Percentiles rank a stretch among this genome's conserved stretches.
Conservation (phyloP, 805 yeast genomes). For the Candida alai region DNA sequence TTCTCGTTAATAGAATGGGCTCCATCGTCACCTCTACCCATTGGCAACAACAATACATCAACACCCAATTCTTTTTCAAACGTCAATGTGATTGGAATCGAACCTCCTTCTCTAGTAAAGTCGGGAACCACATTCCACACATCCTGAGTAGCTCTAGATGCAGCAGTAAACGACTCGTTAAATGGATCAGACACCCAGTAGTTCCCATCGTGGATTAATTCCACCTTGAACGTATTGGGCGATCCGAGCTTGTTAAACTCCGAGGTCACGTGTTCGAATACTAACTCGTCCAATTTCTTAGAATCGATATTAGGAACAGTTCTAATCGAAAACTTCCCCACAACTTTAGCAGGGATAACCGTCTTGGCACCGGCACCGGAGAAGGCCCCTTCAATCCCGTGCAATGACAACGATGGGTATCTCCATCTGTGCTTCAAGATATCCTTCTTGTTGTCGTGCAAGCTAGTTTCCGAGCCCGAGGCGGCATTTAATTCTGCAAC, state of each 20-base stretch:
- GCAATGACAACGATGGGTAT: conserved; percentile 91
- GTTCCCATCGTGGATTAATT: conserved; percentile 88
- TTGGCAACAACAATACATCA: conserved; percentile 84
- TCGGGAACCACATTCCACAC: conserved; percentile 97
- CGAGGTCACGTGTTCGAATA: conserved; percentile 62
- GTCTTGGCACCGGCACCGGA: conserved; percentile 95
- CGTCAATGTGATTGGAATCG: conserved; percentile 93
- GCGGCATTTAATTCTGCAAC: conserved; percentile 84
- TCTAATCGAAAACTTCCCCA: conserved; percentile 94
- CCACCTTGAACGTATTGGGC: conserved; percentile 69
- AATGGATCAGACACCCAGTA: conserved; percentile 96
- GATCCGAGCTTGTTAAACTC: conserved; percentile 67
- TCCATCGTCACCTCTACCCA: conserved; percentile 99
- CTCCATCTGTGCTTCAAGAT: conserved; percentile 99
- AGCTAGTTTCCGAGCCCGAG: conserved; percentile 80
- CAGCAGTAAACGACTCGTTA: conserved; percentile 91
- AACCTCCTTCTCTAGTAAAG: conserved; percentile 98
- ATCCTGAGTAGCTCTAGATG: conserved; percentile 86
- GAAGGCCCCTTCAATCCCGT: conserved; percentile 98
- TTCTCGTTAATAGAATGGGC: conserved; percentile 98
- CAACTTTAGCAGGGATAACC: conserved; percentile 91
- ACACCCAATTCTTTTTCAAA: conserved; percentile 86
- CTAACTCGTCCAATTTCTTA: conserved; percentile 71
- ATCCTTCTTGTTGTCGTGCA: conserved; percentile 72
- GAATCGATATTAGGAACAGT: conserved; percentile 94